phyloP scores from a whole-genome alignment of 345 rosid species.

The Hibiscus mutabilis region DNA sequence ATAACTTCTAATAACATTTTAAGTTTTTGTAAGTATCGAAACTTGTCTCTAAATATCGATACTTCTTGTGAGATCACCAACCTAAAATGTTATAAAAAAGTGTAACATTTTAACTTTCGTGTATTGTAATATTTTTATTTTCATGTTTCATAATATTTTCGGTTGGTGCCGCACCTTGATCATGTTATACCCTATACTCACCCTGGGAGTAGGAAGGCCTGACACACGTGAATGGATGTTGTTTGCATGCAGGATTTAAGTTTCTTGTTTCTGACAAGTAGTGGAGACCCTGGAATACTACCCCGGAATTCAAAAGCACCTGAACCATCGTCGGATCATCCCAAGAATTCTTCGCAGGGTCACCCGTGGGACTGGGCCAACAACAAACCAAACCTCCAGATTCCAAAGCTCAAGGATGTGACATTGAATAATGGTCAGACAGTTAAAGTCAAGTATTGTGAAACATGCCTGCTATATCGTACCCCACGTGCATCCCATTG shows the following conservation, averaged over 20 bases:
- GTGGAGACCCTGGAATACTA: conserved; percentile 89
- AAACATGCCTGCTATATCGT: conserved; percentile 82
- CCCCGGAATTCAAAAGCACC: conserved; percentile 54
- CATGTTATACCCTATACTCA: no score
- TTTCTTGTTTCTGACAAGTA: conserved; percentile 64
- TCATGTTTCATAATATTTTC: no score
- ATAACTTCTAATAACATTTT: no score
- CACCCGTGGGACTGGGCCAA: conserved; percentile 70
- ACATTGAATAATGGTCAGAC: conserved; percentile 43
- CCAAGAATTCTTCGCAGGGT: conserved; percentile 15
- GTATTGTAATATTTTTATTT: no score
- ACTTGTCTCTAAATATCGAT: no score
- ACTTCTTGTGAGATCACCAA: no score
- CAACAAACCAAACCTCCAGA: conserved; percentile 30
- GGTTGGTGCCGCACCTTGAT: no score
- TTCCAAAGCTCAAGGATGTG: conserved; percentile 65
- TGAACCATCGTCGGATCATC: conserved; percentile 38
- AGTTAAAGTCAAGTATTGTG: conserved; percentile 79
- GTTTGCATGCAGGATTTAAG: conserved; percentile 50
- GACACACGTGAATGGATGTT: not conserved
- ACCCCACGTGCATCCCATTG: conserved; percentile 94
- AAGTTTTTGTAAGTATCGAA: no score
- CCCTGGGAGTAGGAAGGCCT: no score
- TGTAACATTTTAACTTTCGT: no score
- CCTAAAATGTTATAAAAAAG: no score